Percentiles rank a stretch among this genome's conserved stretches.
Conservation (phyloP, 768 basidiomycete genomes). For the Myochromella boudieri region DNA sequence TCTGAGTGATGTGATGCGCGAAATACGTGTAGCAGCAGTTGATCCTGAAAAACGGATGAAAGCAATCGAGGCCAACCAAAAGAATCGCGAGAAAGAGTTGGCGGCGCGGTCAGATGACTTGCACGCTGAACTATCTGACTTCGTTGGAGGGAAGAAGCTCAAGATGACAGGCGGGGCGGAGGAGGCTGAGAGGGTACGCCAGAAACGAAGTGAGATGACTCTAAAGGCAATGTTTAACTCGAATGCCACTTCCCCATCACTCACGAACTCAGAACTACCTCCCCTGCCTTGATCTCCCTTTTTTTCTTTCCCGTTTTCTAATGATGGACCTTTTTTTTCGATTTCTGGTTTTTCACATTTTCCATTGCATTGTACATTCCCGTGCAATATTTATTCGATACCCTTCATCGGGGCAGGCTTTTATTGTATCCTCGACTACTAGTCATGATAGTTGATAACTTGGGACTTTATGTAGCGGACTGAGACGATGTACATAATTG, state of each 20-base stretch:
- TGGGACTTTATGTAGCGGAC: constrained; percentile 4
- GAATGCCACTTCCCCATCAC: constrained; percentile 10
- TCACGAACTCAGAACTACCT: constrained; percentile 13
- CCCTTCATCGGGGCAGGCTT: background rate
- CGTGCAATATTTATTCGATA: constrained; percentile 19
- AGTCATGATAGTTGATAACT: background rate
- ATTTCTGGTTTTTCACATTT: constrained; percentile 2
- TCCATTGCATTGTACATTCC: constrained; percentile 13
- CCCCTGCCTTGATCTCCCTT: constrained; percentile 6
- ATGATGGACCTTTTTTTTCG: background rate
- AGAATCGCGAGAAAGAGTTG: constrained; percentile 73
- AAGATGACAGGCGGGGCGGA: constrained; percentile 96
- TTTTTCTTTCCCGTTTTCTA: background rate
- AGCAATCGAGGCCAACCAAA: constrained; percentile 90
- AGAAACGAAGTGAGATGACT: constrained; percentile 80
- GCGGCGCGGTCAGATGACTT: constrained; percentile 78
- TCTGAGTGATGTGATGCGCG: constrained; percentile 80
- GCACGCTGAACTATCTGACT: constrained; percentile 79
- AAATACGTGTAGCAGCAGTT: constrained; percentile 79
- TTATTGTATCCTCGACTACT: background rate
- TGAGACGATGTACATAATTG: background rate
- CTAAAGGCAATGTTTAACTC: constrained; percentile 84
- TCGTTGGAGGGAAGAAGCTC: constrained; percentile 85
- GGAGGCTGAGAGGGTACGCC: constrained; percentile 84
- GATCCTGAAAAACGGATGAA: constrained; percentile 86